phyloP scores from a whole-genome alignment of 2,329 filamentous ascomycete genomes.

The Trichothecium roseum region DNA sequence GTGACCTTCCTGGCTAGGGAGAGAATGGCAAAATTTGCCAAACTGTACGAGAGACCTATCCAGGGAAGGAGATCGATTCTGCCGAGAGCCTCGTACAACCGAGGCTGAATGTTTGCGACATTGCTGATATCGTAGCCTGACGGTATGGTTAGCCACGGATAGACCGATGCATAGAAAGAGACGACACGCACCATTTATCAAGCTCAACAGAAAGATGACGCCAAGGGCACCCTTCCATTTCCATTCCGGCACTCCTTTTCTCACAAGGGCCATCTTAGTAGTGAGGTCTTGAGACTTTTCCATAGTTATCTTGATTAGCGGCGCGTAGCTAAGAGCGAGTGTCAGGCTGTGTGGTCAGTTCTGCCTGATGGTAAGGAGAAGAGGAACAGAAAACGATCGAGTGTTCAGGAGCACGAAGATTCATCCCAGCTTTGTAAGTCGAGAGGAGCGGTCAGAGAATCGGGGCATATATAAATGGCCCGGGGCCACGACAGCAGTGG shows the following conservation, averaged over 20 bases:
- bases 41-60: constrained; percentile 24
- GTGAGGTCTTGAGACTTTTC: not conserved
- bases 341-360: no score
- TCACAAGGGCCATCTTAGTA: not conserved
- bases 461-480: not conserved
- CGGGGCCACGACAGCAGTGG: not conserved
- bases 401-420: not conserved
- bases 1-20: constrained; percentile 22
- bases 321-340: no score
- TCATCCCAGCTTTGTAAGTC: not conserved
- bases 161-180: not conserved
- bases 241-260: constrained; percentile 3
- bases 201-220: constrained; percentile 4
- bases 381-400: no score
- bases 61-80: constrained; percentile 26
- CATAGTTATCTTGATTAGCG: no score
- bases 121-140: constrained; percentile 31
- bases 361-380: no score
- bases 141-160: not conserved
- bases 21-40: constrained; percentile 21
- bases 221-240: constrained; percentile 6
- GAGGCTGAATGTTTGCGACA: constrained; percentile 43
- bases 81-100: constrained; percentile 41
- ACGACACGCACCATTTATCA: constrained; percentile 5
- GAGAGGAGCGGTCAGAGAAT: not conserved